Conservation (phyloP, 768 basidiomycete genomes). For the Serendipita sp. region DNA sequence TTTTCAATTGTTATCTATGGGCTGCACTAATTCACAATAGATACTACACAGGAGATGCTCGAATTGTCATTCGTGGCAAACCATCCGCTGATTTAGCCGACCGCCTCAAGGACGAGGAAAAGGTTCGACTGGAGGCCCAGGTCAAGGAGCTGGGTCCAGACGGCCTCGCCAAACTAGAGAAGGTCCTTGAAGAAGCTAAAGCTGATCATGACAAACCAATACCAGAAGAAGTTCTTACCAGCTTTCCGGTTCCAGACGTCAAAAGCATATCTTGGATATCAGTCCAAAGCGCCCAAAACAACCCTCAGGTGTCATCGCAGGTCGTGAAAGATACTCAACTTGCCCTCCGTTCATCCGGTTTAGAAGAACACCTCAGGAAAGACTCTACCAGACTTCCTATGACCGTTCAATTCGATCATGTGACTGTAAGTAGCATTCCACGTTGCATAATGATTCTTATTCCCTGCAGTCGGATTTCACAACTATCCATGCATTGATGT, state of each 20-base stretch:
- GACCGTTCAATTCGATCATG: constrained; percentile 88
- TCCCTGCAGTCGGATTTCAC: constrained; percentile 73
- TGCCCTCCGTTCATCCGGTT: constrained; percentile 19
- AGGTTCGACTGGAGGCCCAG: constrained; percentile 54
- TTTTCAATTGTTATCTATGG: constrained; percentile 4
- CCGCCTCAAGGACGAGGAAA: constrained; percentile 66
- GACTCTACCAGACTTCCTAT: constrained; percentile 63
- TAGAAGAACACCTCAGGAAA: constrained; percentile 44
- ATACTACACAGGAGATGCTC: constrained; percentile 58
- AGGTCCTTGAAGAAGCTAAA: constrained; percentile 65
- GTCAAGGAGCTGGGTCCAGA: constrained; percentile 55
- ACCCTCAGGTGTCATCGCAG: constrained; percentile 30
- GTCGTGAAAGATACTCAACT: constrained; percentile 11
- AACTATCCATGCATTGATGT: constrained; percentile 60
- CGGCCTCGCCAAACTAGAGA: constrained; percentile 55
- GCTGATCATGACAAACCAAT: constrained; percentile 70
- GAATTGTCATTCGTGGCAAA: constrained; percentile 65
- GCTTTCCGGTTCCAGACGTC: constrained; percentile 84
- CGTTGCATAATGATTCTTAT: not conserved
- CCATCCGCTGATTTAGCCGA: constrained; percentile 75
- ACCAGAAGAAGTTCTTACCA: constrained; percentile 59
- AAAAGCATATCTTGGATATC: constrained; percentile 88
- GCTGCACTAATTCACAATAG: constrained; percentile 24
- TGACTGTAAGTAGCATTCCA: constrained; percentile 37
- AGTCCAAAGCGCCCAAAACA: constrained; percentile 47